Base-by-base conservation (phyloP, 495 filamentous ascomycete genomes). In the Penicillium robsamsonii region DNA sequence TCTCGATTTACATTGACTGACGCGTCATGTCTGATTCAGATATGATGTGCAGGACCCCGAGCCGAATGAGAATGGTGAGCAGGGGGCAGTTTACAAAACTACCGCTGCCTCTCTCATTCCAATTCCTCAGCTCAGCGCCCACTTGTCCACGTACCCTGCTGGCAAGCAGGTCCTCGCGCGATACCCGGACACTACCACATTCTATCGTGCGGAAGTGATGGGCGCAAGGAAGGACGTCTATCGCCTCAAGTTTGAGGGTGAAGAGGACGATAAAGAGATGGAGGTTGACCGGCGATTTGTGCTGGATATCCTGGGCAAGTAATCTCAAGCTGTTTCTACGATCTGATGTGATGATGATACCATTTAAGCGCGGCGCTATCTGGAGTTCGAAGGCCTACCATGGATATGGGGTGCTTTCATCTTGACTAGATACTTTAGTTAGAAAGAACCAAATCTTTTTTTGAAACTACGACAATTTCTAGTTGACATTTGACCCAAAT, bases 1-100 rank as follows among this genome's bases (percentile, higher is more conserved):
- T 31, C n/a, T 41, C n/a, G 37, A 30, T 22, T 5, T 31, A 27
- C 5, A 8, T 40, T 33, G 30, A 27, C 46, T 49, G 29, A 47
- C 22, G 27, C 22, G 27, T 55, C 43, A 63, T 58, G 2, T 59
- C 45, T 65, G 55, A 64, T 55, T 46, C 59, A 85, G 91, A 56
- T 98, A 97, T 75, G 90, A 93, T 68, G 92, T 99, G 22, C 89
- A 95, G 68, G 95, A 99, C 65, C 86, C 90, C 4, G 93, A 96
- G 66, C 89, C 91, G 1, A 92, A 96, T 59, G 82, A 91, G 46
- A 87, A 84, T 38, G 85, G 83, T 31, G 82, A 87, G 48, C 82
- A 88, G 46, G 81, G 82, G 0, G 83, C 85, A 37, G 83, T 91
- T 53, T 95, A 90, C 64, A 86, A 85, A 37, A 91, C 92, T 1